Evolutionary conservation across 2,329 filamentous ascomycete species (phyloP).

Genomic region (Fusarium subglutinans): DNA sequence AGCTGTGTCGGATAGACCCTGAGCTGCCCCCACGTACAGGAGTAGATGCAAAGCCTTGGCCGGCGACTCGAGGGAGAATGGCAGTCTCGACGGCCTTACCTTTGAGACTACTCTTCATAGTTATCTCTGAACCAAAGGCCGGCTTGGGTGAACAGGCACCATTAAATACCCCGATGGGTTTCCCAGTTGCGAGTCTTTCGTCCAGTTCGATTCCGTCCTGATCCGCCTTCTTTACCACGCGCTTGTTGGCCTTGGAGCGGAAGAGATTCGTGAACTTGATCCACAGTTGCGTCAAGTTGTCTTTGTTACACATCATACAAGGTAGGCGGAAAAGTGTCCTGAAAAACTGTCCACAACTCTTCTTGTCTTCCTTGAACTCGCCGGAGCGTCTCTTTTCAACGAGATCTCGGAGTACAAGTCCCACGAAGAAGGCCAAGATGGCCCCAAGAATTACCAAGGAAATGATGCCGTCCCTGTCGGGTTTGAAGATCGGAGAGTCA

Average conservation of each 20-base stretch:
- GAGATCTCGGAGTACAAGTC: conserved; percentile 22
- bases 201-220: not conserved
- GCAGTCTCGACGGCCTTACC: not conserved
- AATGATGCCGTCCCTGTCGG: not conserved
- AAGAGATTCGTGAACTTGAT: conserved; percentile 24
- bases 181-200: not conserved
- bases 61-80: not conserved
- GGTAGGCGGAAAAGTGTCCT: not conserved
- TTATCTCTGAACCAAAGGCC: not conserved
- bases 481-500: not conserved
- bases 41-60: not conserved
- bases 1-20: not conserved
- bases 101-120: not conserved
- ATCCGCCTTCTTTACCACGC: not conserved
- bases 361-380: conserved; percentile 16
- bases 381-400: conserved; percentile 11
- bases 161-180: conserved; percentile 4
- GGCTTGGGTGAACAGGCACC: not conserved
- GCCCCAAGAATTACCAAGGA: conserved; percentile 10
- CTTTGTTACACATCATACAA: not conserved
- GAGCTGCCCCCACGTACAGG: not conserved
- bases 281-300: conserved; percentile 2
- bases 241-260: conserved; percentile 14
- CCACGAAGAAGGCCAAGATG: conserved; percentile 8
- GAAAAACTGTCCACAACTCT: not conserved